Evolutionary conservation across 2,329 filamentous ascomycete species (phyloP).

Genomic region (Venturia pyrina): DNA sequence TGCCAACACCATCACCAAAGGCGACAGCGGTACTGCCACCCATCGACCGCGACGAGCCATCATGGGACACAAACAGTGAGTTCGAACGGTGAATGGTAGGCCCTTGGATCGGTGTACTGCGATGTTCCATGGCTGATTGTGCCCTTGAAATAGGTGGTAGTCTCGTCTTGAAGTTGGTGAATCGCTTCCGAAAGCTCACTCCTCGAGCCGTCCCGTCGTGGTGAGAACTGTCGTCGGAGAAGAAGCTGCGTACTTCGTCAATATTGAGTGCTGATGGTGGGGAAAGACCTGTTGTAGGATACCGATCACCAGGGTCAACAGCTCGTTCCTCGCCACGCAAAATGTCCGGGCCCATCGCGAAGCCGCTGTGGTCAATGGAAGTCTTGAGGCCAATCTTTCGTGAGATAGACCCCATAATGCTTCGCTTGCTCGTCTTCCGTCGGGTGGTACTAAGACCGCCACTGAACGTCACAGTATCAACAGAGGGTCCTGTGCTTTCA

Average conservation of each 20-base stretch:
- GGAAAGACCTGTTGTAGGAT: conserved; percentile 36
- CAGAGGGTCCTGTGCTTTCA: neutral
- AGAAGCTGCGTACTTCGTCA: conserved; percentile 33
- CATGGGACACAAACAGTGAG: conserved; percentile 4
- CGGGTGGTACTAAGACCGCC: conserved; percentile 9
- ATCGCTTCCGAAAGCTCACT: conserved; percentile 24
- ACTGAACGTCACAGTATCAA: conserved; percentile 9
- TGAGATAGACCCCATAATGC: conserved; percentile 14
- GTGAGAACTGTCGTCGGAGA: conserved; percentile 30
- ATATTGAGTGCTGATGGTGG: conserved; percentile 31
- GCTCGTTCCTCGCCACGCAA: conserved; percentile 20
- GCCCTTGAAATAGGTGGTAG: conserved; percentile 14
- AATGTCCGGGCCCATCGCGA: conserved; percentile 16
- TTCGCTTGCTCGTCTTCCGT: conserved; percentile 13
- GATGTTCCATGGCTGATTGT: conserved; percentile 14
- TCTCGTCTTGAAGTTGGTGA: conserved; percentile 22
- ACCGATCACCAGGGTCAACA: conserved; percentile 36
- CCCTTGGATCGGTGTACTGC: neutral
- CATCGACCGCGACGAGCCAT: neutral
- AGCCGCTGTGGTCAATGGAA: conserved; percentile 11
- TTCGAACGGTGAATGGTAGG: conserved; percentile 3
- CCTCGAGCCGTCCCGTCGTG: conserved; percentile 15
- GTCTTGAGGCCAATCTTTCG: conserved; percentile 13
- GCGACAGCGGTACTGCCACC: neutral
- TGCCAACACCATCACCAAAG: conserved; percentile 23